phyloP scores from a whole-genome alignment of 345 rosid genomes.

The Pistacia atlantica region DNA sequence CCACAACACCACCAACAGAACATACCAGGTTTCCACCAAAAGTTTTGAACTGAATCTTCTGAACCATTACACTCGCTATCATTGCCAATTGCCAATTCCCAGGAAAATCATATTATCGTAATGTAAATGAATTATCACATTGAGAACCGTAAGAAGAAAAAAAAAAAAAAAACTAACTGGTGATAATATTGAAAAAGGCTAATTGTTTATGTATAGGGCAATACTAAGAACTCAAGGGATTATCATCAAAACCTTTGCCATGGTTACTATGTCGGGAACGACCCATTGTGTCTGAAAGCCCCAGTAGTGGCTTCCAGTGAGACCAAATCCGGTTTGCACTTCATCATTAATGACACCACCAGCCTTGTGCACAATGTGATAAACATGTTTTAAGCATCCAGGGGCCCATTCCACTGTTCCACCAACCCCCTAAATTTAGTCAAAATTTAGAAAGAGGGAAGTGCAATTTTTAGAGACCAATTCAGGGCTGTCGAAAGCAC shows the following conservation, averaged over 20 bases:
- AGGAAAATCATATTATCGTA: slow-evolving; percentile 22
- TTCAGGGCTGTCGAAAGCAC: background rate
- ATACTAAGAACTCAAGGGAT: background rate
- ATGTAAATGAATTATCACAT: background rate
- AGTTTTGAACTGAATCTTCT: slow-evolving; percentile 86
- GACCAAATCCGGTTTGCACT: slow-evolving; percentile 95
- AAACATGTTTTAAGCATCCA: slow-evolving; percentile 78
- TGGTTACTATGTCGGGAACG: slow-evolving; percentile 90
- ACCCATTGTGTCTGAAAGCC: slow-evolving; percentile 94
- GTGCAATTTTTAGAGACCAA: background rate
- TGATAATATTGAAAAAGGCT: background rate
- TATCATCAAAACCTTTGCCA: slow-evolving; percentile 78
- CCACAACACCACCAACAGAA: slow-evolving; percentile 95
- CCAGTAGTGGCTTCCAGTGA: slow-evolving; percentile 94
- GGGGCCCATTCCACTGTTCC: slow-evolving; percentile 97
- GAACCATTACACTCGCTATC: slow-evolving; percentile 85
- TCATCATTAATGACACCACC: slow-evolving; percentile 96
- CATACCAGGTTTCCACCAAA: slow-evolving; percentile 99
- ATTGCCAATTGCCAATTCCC: slow-evolving; percentile 99
- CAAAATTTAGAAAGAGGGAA: slow-evolving; percentile 13
- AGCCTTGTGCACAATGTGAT: slow-evolving; percentile 78
- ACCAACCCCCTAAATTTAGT: slow-evolving; percentile 69
- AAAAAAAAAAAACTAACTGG: background rate
- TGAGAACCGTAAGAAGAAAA: background rate
- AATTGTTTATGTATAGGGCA: too few species aligned